Evolutionary conservation across 768 basidiomycete species (phyloP).

Genomic region (Leccinum subgranulosum): DNA sequence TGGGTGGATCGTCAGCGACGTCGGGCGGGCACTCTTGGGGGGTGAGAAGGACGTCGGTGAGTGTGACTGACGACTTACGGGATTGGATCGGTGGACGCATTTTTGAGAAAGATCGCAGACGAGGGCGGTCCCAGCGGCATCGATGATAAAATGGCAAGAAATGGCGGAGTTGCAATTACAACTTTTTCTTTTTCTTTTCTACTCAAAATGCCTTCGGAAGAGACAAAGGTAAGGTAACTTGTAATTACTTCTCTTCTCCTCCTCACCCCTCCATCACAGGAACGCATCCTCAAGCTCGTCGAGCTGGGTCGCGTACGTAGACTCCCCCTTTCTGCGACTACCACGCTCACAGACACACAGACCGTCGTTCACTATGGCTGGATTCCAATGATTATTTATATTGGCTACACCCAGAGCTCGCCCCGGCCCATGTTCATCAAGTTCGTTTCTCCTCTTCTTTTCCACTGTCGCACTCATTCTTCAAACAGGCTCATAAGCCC

Average conservation of each 20-base stretch:
- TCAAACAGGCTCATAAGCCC: constrained; percentile 82
- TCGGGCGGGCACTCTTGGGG: constrained; percentile 59
- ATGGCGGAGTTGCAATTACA: constrained; percentile 32
- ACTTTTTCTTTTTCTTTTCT: constrained; percentile 9
- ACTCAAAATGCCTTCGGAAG: constrained; percentile 77
- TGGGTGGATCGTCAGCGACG: constrained; percentile 81
- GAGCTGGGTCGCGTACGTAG: constrained; percentile 75
- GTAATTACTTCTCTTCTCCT: background rate
- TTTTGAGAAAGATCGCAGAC: constrained; percentile 44
- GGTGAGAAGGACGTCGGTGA: background rate
- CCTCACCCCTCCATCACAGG: constrained; percentile 35
- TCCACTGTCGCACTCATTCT: background rate
- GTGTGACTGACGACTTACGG: constrained; percentile 29
- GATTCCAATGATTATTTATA: constrained; percentile 95
- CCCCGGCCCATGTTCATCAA: constrained; percentile 95
- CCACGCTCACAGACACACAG: constrained; percentile 37
- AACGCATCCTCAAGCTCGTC: constrained; percentile 77
- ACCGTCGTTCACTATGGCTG: constrained; percentile 91
- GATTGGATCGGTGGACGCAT: constrained; percentile 28
- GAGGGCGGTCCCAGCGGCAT: constrained; percentile 48
- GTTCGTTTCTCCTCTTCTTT: constrained; percentile 47
- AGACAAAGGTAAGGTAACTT: constrained; percentile 65
- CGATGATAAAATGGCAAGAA: background rate
- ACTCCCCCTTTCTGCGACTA: background rate
- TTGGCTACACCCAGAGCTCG: constrained; percentile 89